Evolutionary conservation across 495 filamentous ascomycete genomes (phyloP), one percentile per base, ranked within the genome.

Genomic region (Cercophora newfieldiana): DNA sequence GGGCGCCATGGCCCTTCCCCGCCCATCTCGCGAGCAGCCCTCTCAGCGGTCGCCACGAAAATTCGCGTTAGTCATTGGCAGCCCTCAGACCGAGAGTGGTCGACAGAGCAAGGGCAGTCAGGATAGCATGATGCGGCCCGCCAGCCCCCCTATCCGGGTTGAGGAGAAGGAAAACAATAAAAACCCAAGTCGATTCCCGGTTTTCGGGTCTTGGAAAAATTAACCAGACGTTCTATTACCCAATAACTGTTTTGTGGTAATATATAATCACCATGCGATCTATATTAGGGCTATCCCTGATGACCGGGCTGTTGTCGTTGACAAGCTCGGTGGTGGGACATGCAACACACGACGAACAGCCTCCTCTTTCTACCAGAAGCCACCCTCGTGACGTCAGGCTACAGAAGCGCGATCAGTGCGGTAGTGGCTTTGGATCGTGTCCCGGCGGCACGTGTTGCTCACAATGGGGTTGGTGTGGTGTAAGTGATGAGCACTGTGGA

Each of bases 401-500:
- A 6, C 28, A 60, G 60, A 69, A 69, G 60, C 63, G 68, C 25
- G 53, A 66, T 16, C 51, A 64, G 29, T 70, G 68, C 57, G 68
- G 68, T 29, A 18, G 55, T 2, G 64, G 64, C 44, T 48, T 66
- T 19, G 68, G 68, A 21, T 64, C 64, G 1, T 70, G 68, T 30
- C 44, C 37, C 14, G 6, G 18, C 18, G 64, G 64, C 58, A 12
- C 10, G 61, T 80, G 76, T 66, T 81, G 73, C 61, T 72, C 68
- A 47, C 70, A 77, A 47, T 73, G 75, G 63, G 76, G 78, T 16
- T 84, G 73, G 65, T 83, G 82, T 64, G 83, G 82, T 21, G 65
- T 71, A 37, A 75, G 74, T 14, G 62, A 59, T 14, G 73, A 72
- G 28, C 82, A 83, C 61, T 86, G 83, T 64, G 80, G 79, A 8